Evolutionary conservation across 2,329 filamentous ascomycete genomes (phyloP).

Genomic region (Penicillium sclerotigenum): DNA sequence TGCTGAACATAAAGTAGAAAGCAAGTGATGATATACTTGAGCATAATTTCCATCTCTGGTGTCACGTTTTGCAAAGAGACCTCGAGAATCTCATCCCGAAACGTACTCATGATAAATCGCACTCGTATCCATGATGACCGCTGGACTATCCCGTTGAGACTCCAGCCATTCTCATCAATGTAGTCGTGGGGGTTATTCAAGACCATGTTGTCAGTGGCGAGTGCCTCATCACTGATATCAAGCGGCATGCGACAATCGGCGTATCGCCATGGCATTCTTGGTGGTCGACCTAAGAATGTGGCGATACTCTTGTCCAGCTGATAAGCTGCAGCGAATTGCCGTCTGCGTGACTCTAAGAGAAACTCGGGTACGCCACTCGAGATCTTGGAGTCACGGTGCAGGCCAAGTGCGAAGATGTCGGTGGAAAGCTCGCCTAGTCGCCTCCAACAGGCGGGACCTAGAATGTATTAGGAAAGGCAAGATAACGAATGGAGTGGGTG

Average conservation of each 20-base stretch:
- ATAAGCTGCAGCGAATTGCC: constrained; percentile 28
- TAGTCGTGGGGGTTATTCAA: constrained; percentile 6
- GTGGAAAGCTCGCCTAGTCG: constrained; percentile 28
- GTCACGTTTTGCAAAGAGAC: constrained; percentile 20
- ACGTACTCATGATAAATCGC: constrained; percentile 24
- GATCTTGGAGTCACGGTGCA: constrained; percentile 23
- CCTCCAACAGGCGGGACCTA: constrained; percentile 26
- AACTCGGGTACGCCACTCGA: constrained; percentile 19
- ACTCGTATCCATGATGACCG: constrained; percentile 25
- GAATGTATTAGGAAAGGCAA: background rate
- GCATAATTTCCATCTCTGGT: constrained; percentile 10
- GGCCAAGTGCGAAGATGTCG: constrained; percentile 27
- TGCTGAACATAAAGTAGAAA: background rate
- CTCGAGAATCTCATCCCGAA: constrained; percentile 30
- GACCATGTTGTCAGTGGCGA: constrained; percentile 7
- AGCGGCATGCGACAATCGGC: constrained; percentile 24
- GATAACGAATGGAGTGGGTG: background rate
- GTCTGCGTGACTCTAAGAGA: constrained; percentile 22
- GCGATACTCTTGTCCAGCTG: constrained; percentile 30
- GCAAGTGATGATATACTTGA: constrained; percentile 6
- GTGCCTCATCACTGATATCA: constrained; percentile 23
- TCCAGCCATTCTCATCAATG: constrained; percentile 25
- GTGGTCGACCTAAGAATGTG: constrained; percentile 30
- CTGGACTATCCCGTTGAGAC: constrained; percentile 12
- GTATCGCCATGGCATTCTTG: constrained; percentile 24